Evolutionary conservation across 2,329 filamentous ascomycete species (phyloP).

Genomic region (Leptographium procerum): DNA sequence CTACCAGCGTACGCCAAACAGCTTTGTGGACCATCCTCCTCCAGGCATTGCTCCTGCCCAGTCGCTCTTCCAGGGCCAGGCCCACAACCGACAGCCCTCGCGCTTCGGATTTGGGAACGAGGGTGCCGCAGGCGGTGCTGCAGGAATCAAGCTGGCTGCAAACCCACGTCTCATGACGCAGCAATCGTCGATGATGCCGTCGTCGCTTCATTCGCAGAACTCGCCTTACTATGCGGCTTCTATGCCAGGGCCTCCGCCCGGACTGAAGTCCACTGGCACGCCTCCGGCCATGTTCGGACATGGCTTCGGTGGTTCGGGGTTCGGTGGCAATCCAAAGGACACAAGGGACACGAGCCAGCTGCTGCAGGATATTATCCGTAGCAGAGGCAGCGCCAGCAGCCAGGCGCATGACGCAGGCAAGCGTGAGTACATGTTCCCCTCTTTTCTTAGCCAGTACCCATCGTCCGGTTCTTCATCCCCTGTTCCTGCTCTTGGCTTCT

Average conservation of each 20-base stretch:
- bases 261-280: slow-evolving; percentile 87
- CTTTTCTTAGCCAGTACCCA: slow-evolving; percentile 81
- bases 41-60: slow-evolving; percentile 12
- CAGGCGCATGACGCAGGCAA: slow-evolving; percentile 79
- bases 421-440: slow-evolving; percentile 90
- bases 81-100: slow-evolving; percentile 73
- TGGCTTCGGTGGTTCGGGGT: slow-evolving; percentile 63
- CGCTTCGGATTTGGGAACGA: slow-evolving; percentile 84
- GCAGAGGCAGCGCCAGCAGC: slow-evolving; percentile 46
- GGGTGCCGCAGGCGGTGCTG: slow-evolving; percentile 43
- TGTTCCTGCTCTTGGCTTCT: slow-evolving; percentile 81
- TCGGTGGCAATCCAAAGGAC: slow-evolving; percentile 62
- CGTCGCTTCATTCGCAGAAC: slow-evolving; percentile 45
- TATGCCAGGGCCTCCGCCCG: slow-evolving; percentile 87
- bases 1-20: slow-evolving; percentile 52
- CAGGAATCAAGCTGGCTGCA: slow-evolving; percentile 62
- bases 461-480: slow-evolving; percentile 69
- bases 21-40: slow-evolving; percentile 40
- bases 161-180: slow-evolving; percentile 75
- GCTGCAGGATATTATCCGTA: slow-evolving; percentile 71
- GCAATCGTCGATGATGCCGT: slow-evolving; percentile 78
- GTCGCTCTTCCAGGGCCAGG: slow-evolving; percentile 44
- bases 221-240: slow-evolving; percentile 72
- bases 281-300: slow-evolving; percentile 92
- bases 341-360: slow-evolving; percentile 60